Evolutionary conservation across 1,139 yeast genomes (phyloP), one percentile per base, ranked within the genome.

Genomic region (Yamadazyma atmosphaerica): DNA sequence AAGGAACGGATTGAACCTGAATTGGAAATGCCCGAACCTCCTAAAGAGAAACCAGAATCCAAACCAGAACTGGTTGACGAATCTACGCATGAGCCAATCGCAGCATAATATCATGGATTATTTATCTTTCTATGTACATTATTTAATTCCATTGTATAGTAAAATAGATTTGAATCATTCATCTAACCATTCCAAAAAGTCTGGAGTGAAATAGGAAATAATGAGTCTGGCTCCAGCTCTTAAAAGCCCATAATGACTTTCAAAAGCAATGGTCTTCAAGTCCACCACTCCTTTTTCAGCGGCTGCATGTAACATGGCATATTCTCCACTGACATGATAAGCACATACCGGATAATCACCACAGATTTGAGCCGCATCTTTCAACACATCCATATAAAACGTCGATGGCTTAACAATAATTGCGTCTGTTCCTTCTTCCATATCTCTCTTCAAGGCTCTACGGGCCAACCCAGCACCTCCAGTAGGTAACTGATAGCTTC

Each of bases 281-380:
- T 92, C 98, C 43, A 84, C 87, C 40, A 90, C 77, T 18, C 95
- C 96, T 72, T 90, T 90, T 54, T 90, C 97, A 22, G 98, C 98
- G 36, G 97, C 98, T 8, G 98, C 98, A 59, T 90, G 96, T 48
- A 92, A 68, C 98, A 94, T 92, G 35, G 98, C 97, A 58, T 80
- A 92, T 64, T 92, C 99, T 34, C 99, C 99, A 61, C 94, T 82
- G 23, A 92, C 99, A 61, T 94, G 98, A 63, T 92, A 92, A 18
- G 95, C 94, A 58, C 96, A 89, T 37, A 92, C 72, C 21, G 98
- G 98, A 52, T 85, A 79, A 60, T 92, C 94, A 39, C 72, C 64
- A 58, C 96, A 87, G 39, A 90, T 74, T 52, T 77, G 82, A 29
- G 92, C 74, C 1, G 98, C 96, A 56, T 92, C 97, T 44, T 84